phyloP scores from a whole-genome alignment of 495 filamentous ascomycete genomes.

The Xylaria scruposa region DNA sequence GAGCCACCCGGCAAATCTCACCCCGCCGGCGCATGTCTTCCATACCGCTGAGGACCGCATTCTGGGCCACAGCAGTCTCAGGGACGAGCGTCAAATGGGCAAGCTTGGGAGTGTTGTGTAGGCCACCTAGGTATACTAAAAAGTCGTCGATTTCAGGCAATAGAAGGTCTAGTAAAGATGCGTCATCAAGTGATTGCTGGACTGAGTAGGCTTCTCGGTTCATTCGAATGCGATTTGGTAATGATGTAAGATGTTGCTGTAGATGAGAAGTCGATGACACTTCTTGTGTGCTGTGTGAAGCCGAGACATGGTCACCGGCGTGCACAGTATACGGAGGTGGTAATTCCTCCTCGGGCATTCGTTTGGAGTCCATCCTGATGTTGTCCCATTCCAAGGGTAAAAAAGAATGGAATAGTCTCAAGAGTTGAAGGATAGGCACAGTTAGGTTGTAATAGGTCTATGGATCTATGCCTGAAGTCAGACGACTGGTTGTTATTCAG shows the following conservation, averaged over 20 bases:
- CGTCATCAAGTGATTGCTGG: conserved; percentile 43
- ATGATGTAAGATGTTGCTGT: conserved; percentile 46
- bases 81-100: conserved; percentile 53
- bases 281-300: neutral
- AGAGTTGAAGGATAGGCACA: neutral
- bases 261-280: conserved; percentile 42
- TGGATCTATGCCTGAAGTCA: neutral
- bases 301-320: neutral
- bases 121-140: conserved; percentile 39
- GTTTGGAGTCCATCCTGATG: conserved; percentile 32
- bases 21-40: conserved; percentile 46
- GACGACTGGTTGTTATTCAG: neutral
- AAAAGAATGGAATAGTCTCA: neutral
- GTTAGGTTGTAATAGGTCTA: neutral
- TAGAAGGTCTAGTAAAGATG: conserved; percentile 39
- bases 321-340: conserved; percentile 46
- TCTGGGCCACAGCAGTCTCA: conserved; percentile 38
- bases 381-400: neutral
- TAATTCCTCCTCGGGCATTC: conserved; percentile 16
- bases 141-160: conserved; percentile 49
- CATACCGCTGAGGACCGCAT: conserved; percentile 42
- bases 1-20: conserved; percentile 43
- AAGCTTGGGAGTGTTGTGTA: conserved; percentile 28
- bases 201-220: conserved; percentile 39
- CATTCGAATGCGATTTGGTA: conserved; percentile 47